Conservation (phyloP, 306 rosid genomes). For the Acacia melanoxylon region DNA sequence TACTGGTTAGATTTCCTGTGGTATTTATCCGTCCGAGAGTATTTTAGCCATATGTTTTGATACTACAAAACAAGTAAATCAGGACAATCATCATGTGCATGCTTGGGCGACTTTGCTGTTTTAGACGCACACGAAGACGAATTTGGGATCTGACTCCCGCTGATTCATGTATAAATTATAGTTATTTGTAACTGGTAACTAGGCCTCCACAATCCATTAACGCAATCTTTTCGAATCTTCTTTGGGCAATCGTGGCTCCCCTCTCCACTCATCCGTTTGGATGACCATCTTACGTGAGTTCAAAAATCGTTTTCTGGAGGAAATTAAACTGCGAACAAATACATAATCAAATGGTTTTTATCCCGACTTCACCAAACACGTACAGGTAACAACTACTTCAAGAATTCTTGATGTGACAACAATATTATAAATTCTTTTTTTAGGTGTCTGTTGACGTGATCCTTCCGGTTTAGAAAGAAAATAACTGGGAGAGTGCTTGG, state of each 20-base stretch:
- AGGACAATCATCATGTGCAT: neutral
- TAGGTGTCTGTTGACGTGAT: neutral
- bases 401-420: neutral
- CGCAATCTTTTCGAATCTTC: neutral
- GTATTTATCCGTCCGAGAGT: neutral
- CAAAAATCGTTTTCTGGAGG: neutral
- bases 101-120: too few species aligned
- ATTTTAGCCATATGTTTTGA: neutral
- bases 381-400: neutral
- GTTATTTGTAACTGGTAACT: too few species aligned
- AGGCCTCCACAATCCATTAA: neutral
- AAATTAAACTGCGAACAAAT: neutral
- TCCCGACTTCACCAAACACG: neutral
- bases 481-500: neutral
- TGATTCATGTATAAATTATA: too few species aligned
- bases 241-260: neutral
- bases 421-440: neutral
- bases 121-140: too few species aligned
- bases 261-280: neutral
- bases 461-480: neutral
- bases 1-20: neutral
- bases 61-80: neutral
- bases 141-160: too few species aligned
- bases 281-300: neutral
- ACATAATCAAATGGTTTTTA: neutral